A percentile compares a stretch with the other conserved stretches of the same genome.
These are phyloP conservation scores for Geotrichum bryndzae DNA, from an alignment of 1,139 yeast genomes.

Conservation along the genomic window DNA sequence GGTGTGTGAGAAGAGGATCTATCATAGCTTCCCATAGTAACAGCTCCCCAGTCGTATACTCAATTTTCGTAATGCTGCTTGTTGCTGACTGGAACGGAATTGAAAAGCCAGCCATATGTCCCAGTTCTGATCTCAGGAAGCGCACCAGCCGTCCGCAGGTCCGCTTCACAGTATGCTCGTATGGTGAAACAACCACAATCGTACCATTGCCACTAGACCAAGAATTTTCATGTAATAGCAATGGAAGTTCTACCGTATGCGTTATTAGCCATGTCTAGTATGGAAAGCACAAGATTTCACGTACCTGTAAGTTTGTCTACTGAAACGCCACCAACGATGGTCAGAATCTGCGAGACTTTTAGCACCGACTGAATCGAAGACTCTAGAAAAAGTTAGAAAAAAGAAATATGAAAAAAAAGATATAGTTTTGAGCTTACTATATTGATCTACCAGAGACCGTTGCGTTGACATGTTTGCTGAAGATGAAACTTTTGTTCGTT, in stretches of 20 bases:
- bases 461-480: background rate
- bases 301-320: slow-evolving; percentile 77
- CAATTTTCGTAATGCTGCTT: slow-evolving; percentile 50
- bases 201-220: slow-evolving; percentile 41
- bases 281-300: slow-evolving; percentile 3
- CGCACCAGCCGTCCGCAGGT: slow-evolving; percentile 12
- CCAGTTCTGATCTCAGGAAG: slow-evolving; percentile 8
- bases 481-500: background rate
- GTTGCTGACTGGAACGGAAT: slow-evolving; percentile 61
- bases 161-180: slow-evolving; percentile 8
- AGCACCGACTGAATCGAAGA: slow-evolving; percentile 19
- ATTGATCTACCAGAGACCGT: background rate
- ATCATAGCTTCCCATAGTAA: slow-evolving; percentile 61
- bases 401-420: background rate
- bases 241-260: slow-evolving; percentile 46
- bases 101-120: slow-evolving; percentile 45
- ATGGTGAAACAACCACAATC: slow-evolving; percentile 55
- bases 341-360: slow-evolving; percentile 54
- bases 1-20: slow-evolving; percentile 57
- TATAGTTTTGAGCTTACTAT: background rate
- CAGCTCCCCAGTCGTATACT: slow-evolving; percentile 75
- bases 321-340: slow-evolving; percentile 80
- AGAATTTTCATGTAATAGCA: slow-evolving; percentile 68
- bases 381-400: slow-evolving; percentile 6
- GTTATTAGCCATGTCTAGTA: background rate